Base-by-base conservation (phyloP, 305 asterid genomes). In the Ilex paraguariensis region DNA sequence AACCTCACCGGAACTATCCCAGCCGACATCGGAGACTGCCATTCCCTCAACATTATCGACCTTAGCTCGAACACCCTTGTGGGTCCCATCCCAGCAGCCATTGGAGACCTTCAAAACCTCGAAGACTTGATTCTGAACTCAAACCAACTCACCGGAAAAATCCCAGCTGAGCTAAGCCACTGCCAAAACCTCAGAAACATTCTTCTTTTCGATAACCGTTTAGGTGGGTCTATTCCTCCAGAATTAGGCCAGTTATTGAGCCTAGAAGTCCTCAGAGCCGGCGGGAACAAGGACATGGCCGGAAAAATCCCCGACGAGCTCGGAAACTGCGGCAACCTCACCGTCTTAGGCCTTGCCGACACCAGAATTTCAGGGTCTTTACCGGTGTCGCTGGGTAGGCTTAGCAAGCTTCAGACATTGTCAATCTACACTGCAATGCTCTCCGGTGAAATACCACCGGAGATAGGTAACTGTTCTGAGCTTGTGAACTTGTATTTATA, bases 1-100 rank as follows among this genome's bases (percentile, higher is more conserved):
- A 90, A 90, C 66, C 81, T 90, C 62, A 90, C 90, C 3, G 97
- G 97, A 56, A 75, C 79, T 4, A 77, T 90, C 75, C 92, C 92
- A 2, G 31, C 16, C 16, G 90, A 84, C 5, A 68, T 90, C 48
- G 97, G 97, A 31, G 81, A 82, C 63, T 83, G 74, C 16, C 28
- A 53, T 56, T 82, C 87, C 0, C 71, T 90, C 6, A 69, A 14
- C 44, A 70, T 66, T 9, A 59, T 90, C 60, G 97, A 90, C 63
- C 63, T 87, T 32, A 80, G 96, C 60, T 83, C 81, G 30, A 90
- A 87, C 65, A 57, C 65, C 57, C 88, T 90, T 31, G 83, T 84
- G 56, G 92, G 92, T 3, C 21, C 28, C 7, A 77, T 90, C 15
- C 95, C 95, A n/a, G 42, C 36, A 39, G 57, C 76, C 16, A 67